Evolutionary conservation across 2,329 filamentous ascomycete genomes (phyloP), one percentile per base, ranked within the genome.

Genomic region (Periconia macrospinosa): DNA sequence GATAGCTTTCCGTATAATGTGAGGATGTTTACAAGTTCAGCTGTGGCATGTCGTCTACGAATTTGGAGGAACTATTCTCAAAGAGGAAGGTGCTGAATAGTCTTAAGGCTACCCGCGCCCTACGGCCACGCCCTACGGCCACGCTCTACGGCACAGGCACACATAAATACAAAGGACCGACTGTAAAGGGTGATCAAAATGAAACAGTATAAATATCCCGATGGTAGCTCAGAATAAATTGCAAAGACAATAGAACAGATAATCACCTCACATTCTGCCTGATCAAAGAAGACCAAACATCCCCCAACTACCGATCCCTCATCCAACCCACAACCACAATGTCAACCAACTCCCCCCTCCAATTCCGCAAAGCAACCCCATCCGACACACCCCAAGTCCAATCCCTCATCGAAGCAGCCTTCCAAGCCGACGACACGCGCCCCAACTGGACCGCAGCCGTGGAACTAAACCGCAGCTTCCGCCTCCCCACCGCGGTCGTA

Each of bases 401-500:
- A 13, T 20, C 45, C 11, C 37, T 52, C 6, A 20, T 52, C 2
- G 43, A 52, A 47, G 11, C 43, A 15, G 43, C 49, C 19, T 52
- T 52, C 44, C 49, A 45, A 18, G 43, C 44, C 20, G 43, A 52
- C 19, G 49, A 52, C 37, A 42, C 10, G 19, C n/a, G 35, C 2
- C 18, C 23, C 3, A 15, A n/a, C 35, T 52, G 49, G 49, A 52
- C 35, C 10, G 43, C 49, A 13, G 44, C 45, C 37, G 44, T 42
- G 11, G 33, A 30, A 18, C 43, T 52, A 15, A 52, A 52, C 27
- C 49, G 49, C 35, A 18, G 10, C 43, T 52, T 52, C 43, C 41
- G 17, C 35, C 30, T 47, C 18, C 41, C 35, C 1, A 27, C 42
- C 5, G 35, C 23, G 23, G n/a, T 41, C 30, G 23, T 37, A 3